These are phyloP conservation scores for Alnus glutinosa DNA, from an alignment of 306 rosid genomes.

Conservation along the genomic window DNA sequence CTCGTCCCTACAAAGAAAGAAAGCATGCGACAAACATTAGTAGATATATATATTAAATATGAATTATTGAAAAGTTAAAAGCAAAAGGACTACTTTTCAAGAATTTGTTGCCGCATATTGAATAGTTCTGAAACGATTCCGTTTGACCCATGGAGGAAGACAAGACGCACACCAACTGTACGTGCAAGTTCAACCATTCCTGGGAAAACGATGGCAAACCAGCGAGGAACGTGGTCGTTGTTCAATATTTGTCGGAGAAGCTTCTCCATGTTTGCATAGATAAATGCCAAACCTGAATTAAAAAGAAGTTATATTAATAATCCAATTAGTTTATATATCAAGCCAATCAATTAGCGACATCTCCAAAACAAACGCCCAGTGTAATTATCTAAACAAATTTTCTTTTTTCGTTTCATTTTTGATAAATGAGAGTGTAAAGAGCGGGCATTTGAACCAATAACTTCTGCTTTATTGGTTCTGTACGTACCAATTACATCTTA, in stretches of 20 bases:
- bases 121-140: slow-evolving; percentile 10
- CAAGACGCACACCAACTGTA: slow-evolving; percentile 6
- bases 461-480: no score
- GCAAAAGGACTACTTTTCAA: slow-evolving; percentile 15
- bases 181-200: slow-evolving; percentile 38
- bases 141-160: slow-evolving; percentile 1
- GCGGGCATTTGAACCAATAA: no score
- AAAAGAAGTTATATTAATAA: background rate
- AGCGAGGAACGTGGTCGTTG: slow-evolving; percentile 22
- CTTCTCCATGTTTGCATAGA: slow-evolving; percentile 26
- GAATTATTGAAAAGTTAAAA: no score
- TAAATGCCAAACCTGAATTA: slow-evolving; percentile 35
- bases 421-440: no score
- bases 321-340: background rate
- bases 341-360: no score
- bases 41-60: no score
- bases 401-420: no score
- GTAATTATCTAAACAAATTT: no score
- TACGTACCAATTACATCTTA: no score
- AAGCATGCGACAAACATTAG: background rate
- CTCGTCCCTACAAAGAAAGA: slow-evolving; percentile 22
- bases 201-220: slow-evolving; percentile 38
- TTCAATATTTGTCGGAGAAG: slow-evolving; percentile 15
- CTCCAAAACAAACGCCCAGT: no score
- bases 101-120: slow-evolving; percentile 8